Evolutionary conservation across 345 rosid species (phyloP), one percentile per base, ranked within the genome.

Genomic region (Eucalyptus tenuipes): DNA sequence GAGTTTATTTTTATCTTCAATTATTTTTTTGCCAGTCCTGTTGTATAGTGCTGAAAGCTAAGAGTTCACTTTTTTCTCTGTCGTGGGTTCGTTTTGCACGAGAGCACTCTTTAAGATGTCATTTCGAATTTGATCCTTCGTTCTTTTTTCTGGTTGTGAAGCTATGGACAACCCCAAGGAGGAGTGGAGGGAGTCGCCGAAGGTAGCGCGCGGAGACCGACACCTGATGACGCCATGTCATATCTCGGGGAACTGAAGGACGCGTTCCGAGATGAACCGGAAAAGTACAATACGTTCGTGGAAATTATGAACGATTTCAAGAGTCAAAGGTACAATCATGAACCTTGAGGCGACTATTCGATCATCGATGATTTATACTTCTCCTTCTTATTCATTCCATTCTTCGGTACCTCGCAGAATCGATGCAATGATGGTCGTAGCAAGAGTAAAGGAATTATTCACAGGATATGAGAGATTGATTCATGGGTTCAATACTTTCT

Each of bases 271-370:
- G 96, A 96, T 88, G 95, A 97, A 89, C 94, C 92, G 90, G 99
- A 94, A 87, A 97, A 96, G 92, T 96, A 96, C 87, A 95, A 96
- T 48, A 94, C 55, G 93, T 96, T 97, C 87, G 93, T 94, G 89
- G 98, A 95, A 88, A 95, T 96, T 93, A 94, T 97, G 99, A 97
- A 94, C 89, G 99, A 97, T 92, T 97, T 97, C 88, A 95, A 96
- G 92, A 97, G 96, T 49, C 98, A 96, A 89, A 93, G 98, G 99
- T 96, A 88, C 42, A 29, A 86, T 86, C 87, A 11, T 10, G 29
- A 75, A 71, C 45, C 86, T 37, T 57, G 90, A 88, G 87, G 64
- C 42, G n/a, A 17, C 66, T 49, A 52, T 52, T 50, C 50, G 45
- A 29, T 57, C 25, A n/a, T 86, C 53, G 61, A 71, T 57, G 40